Evolutionary conservation across 352 stramenopile genomes (phyloP), one percentile per base, ranked within the genome.

Genomic region (Globisporangium megalacanthum): DNA sequence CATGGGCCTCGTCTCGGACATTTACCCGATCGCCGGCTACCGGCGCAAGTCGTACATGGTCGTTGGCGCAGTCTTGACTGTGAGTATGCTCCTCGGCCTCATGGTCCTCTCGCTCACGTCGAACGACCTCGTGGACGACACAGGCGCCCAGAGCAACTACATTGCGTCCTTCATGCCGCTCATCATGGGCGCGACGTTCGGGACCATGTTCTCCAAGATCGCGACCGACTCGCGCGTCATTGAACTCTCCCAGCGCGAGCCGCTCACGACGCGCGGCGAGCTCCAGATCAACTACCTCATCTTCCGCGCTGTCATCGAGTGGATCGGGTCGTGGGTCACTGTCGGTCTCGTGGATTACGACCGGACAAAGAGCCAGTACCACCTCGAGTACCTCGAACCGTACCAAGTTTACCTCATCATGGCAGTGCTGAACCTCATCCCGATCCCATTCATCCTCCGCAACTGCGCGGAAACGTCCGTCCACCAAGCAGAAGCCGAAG

Each of bases 21-120:
- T 88, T 35, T 65, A 88, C 47, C 89, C 91, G 6, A 92, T 97
- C 58, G 73, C 64, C 39, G 84, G 88, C 47, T 93, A 88, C 65
- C 88, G 84, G 7, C 77, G 89, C 50, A 96, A 96, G 72, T 89
- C 88, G 19, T 97, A 97, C 70, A 96, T 97, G 72, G 77, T 94
- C 31, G 66, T 88, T 11, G 91, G 91, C 52, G 77, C 65, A 22
- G 17, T 76, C 29, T 17, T 92, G 15, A 82, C 69, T 49, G 83
- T 88, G 48, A 35, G 73, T 47, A 80, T 77, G 62, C 75, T 75
- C 25, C 61, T 69, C 35, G 69, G 72, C 1, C 63, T 93, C 36
- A 70, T 74, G 35, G 73, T 79, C 55, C 64, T 80, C 56, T 79
- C 80, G 42, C 60, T 69, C 53, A 69, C 72, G 25, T 67, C 73